phyloP scores from a whole-genome alignment of 768 basidiomycete genomes.

The Boletus speciosus region DNA sequence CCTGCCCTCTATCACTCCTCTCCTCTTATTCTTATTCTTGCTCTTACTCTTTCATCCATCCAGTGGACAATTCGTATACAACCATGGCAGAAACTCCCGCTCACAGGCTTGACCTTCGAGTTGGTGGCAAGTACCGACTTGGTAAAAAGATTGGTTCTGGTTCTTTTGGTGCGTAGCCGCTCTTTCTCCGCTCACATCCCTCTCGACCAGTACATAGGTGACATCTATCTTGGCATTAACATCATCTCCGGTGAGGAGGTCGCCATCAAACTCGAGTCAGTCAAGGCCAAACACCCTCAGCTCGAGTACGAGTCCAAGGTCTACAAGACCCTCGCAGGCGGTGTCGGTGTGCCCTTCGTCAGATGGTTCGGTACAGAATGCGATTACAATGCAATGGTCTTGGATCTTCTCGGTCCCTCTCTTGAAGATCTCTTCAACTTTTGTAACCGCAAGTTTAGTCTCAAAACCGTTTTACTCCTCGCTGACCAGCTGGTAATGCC shows the following conservation, averaged over 20 bases:
- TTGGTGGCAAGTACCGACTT: conserved; percentile 94
- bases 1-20: conserved; percentile 22
- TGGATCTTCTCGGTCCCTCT: conserved; percentile 92
- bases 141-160: conserved; percentile 99
- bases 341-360: conserved; percentile 98
- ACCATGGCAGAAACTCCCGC: conserved; percentile 70
- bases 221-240: conserved; percentile 99
- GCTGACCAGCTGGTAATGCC: conserved; percentile 84
- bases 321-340: conserved; percentile 97
- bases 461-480: conserved; percentile 95
- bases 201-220: conserved; percentile 51
- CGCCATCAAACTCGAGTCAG: conserved; percentile 99
- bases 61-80: conserved; percentile 14
- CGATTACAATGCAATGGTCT: conserved; percentile 99
- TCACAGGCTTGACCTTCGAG: conserved; percentile 79
- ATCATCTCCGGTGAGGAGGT: conserved; percentile 99
- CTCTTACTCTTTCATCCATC: conserved; percentile 1
- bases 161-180: conserved; percentile 76
- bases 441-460: conserved; percentile 94
- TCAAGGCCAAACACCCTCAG: conserved; percentile 99
- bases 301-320: conserved; percentile 97
- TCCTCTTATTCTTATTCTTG: conserved; percentile 12
- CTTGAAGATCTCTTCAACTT: conserved; percentile 93
- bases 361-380: conserved; percentile 94
- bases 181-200: background rate